Evolutionary conservation across 331 rosid species (phyloP), one percentile per base, ranked within the genome.

Genomic region (Malus hybrid): DNA sequence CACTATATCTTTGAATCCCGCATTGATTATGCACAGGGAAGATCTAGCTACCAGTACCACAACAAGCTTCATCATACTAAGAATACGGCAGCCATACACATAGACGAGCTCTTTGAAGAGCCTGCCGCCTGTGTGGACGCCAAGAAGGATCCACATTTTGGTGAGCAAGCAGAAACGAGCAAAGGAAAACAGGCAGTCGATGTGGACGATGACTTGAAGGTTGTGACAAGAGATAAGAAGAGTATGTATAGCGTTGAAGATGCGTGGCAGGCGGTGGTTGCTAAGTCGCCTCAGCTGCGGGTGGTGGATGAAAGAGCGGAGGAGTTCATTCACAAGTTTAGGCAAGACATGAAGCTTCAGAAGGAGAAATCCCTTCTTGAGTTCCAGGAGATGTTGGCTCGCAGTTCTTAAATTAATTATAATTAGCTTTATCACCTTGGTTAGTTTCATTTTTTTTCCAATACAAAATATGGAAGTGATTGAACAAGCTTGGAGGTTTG

Each of bases 71-170:
- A 80, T 28, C 73, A 70, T 6, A 81, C 66, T 10, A 83, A 80
- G 73, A 80, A 81, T 39, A 78, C 79, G 22, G 46, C 87, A 4
- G 82, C 90, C 4, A 79, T 91, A 72, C 84, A 66, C 82, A 84
- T 93, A 65, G 88, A 93, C 69, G 90, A 87, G 22, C 95, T 90
- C 70, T 89, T 82, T 78, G 80, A 73, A 3, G 85, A 82, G 36
- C 73, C 67, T 31, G 57, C 44, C 1, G 7, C 0, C 8, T 6
- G 20, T 20, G 64, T 12, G 14, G 80, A 70, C 3, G 22, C 46
- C 22, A 32, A 65, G 69, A 52, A 66, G 70, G 24, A 54, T 7
- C 19, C 10, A 54, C 68, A 60, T 22, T 59, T 60, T 10, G 59
- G 48, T 33, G 65, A 63, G 11, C 64, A 63, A 16, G 77, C 74